Evolutionary conservation across 768 basidiomycete genomes (phyloP).

Genomic region (Boletales sp.): DNA sequence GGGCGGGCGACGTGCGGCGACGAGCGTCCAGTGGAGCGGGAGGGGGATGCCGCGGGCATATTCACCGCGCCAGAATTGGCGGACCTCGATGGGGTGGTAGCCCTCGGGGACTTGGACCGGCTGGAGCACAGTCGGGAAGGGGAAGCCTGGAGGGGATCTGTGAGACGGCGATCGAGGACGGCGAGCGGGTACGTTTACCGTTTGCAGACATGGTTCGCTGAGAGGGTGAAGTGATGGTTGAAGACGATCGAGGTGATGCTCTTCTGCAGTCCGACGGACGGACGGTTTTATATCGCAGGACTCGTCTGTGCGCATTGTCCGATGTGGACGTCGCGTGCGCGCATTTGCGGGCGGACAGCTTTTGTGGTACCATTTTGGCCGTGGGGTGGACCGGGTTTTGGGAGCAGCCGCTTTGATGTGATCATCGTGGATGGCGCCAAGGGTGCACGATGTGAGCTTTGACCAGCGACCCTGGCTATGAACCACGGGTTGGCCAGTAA

Average conservation of each 20-base stretch:
- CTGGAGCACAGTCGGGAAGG: slow-evolving; percentile 11
- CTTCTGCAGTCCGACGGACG: no score
- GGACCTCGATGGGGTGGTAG: slow-evolving; percentile 21
- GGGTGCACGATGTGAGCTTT: no score
- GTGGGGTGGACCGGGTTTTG: no score
- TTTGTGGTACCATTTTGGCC: no score
- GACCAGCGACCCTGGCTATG: no score
- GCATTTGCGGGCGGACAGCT: background rate
- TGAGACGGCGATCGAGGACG: background rate
- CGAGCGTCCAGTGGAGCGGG: slow-evolving; percentile 26
- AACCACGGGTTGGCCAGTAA: no score
- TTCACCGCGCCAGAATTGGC: slow-evolving; percentile 28
- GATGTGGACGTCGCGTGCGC: background rate
- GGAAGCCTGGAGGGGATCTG: background rate
- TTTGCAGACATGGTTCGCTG: background rate
- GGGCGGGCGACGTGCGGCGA: slow-evolving; percentile 16
- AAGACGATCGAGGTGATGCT: background rate
- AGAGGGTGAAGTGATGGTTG: background rate
- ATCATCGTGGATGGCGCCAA: no score
- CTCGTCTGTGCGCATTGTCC: slow-evolving; percentile 3
- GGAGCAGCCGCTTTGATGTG: no score
- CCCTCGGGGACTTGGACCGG: slow-evolving; percentile 17
- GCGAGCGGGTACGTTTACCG: background rate
- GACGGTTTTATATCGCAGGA: slow-evolving; percentile 8
- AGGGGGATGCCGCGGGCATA: slow-evolving; percentile 1